Evolutionary conservation across 2,329 filamentous ascomycete genomes (phyloP).

Genomic region (Neoascochyta sp.): DNA sequence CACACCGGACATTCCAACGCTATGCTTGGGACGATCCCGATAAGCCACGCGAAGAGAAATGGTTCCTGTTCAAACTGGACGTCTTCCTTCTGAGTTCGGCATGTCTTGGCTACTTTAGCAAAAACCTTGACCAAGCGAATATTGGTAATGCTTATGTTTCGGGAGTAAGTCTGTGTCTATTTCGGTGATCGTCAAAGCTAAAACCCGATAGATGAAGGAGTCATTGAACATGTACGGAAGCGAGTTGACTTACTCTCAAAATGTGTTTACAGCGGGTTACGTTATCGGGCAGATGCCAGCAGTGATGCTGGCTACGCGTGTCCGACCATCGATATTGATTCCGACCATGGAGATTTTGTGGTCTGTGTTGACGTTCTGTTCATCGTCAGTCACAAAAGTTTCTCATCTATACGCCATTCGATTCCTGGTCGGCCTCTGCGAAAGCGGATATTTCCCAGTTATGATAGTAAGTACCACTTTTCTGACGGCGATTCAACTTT

Average conservation of each 20-base stretch:
- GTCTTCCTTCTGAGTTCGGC: constrained; percentile 22
- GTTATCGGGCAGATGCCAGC: constrained; percentile 29
- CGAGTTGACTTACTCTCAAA: constrained; percentile 30
- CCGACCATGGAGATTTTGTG: constrained; percentile 32
- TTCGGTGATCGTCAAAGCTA: no score
- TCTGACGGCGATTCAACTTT: background rate
- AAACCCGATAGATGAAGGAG: constrained; percentile 35
- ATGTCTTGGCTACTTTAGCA: constrained; percentile 28
- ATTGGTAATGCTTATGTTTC: constrained; percentile 31
- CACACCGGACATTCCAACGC: constrained; percentile 14
- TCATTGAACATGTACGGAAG: constrained; percentile 27
- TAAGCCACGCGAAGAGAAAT: constrained; percentile 17
- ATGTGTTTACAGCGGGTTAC: constrained; percentile 29
- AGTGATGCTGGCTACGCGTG: constrained; percentile 21
- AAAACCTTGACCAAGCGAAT: constrained; percentile 27
- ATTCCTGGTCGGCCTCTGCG: constrained; percentile 29
- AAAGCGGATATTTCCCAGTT: constrained; percentile 27
- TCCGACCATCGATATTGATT: constrained; percentile 27
- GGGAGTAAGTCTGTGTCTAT: constrained; percentile 14
- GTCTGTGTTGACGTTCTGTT: constrained; percentile 21
- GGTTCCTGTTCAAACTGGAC: constrained; percentile 31
- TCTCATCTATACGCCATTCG: constrained; percentile 35
- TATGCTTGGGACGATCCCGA: constrained; percentile 20
- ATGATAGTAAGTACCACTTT: constrained; percentile 17
- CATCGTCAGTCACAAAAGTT: constrained; percentile 17